A percentile compares a stretch with the other conserved stretches of the same genome.
phyloP scores from a whole-genome alignment of 2,329 filamentous ascomycete genomes.

The Hortaea werneckii region DNA sequence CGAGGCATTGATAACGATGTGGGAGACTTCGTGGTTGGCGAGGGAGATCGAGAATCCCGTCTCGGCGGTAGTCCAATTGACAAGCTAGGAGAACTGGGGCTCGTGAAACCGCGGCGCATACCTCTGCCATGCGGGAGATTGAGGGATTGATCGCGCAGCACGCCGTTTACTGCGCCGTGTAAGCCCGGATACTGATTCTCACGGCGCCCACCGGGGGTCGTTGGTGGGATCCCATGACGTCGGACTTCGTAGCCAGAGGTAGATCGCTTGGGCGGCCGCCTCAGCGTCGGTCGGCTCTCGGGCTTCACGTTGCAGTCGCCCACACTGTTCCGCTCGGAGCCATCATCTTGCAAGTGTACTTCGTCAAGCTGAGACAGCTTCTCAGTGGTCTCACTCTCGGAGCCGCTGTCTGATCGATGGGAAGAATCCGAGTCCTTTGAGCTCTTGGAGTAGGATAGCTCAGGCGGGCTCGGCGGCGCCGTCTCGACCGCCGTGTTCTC shows the following conservation, averaged over 20 bases:
- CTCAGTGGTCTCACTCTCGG: constrained; percentile 41
- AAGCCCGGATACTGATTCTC: constrained; percentile 28
- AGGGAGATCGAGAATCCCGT: constrained; percentile 22
- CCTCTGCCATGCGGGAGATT: constrained; percentile 28
- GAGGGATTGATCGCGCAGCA: constrained; percentile 26
- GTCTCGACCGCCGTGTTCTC: constrained; percentile 1
- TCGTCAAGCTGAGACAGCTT: constrained; percentile 86
- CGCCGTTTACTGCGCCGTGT: constrained; percentile 29
- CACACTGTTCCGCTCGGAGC: constrained; percentile 27
- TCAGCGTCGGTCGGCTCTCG: constrained; percentile 20
- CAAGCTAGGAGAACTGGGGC: constrained; percentile 21
- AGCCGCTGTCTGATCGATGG: constrained; percentile 66
- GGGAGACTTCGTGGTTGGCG: constrained; percentile 16
- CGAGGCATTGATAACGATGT: constrained; percentile 13
- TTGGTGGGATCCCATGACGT: not conserved
- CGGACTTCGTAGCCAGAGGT: not conserved
- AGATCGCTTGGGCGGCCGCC: constrained; percentile 7
- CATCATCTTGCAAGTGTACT: constrained; percentile 64
- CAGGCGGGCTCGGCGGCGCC: constrained; percentile 9
- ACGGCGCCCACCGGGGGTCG: not conserved
- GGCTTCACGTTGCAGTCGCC: constrained; percentile 37
- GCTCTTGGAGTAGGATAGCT: constrained; percentile 46
- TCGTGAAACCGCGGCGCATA: constrained; percentile 32
- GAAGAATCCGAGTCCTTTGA: constrained; percentile 72
- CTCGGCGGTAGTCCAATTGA: constrained; percentile 6